A percentile compares a stretch with the other conserved stretches of the same genome.
These are phyloP conservation scores for Globisporangium splendens DNA, from an alignment of 352 stramenopile genomes.

Conservation along the genomic window DNA sequence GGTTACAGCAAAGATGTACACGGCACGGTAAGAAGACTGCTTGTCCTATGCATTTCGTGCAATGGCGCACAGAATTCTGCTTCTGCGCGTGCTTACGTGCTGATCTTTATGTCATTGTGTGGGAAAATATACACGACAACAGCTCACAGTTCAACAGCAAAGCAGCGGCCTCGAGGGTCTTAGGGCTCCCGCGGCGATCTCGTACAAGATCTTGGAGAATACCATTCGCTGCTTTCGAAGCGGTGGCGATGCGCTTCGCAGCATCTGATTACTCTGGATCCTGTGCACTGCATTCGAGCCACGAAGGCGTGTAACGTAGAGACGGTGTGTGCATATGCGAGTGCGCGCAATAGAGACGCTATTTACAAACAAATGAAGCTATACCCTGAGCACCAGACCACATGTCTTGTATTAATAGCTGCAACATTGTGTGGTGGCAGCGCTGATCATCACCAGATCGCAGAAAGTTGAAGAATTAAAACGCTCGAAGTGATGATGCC, in stretches of 20 bases:
- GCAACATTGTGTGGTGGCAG: not conserved
- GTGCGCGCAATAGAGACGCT: not conserved
- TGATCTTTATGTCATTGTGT: not conserved
- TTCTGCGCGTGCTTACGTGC: too few species aligned
- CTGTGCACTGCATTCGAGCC: not conserved
- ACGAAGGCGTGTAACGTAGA: too few species aligned
- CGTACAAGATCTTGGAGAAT: constrained; percentile 75
- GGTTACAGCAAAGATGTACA: constrained; percentile 79
- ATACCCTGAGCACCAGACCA: not conserved
- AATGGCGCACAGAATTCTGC: too few species aligned
- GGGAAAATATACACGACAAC: not conserved
- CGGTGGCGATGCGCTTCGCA: constrained; percentile 26
- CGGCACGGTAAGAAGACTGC: constrained; percentile 40
- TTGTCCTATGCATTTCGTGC: not conserved
- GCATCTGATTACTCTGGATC: not conserved
- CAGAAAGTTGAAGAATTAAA: not conserved
- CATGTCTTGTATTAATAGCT: constrained; percentile 6
- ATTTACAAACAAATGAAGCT: not conserved
- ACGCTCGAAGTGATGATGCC: not conserved
- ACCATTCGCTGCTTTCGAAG: constrained; percentile 55
- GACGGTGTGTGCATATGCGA: not conserved
- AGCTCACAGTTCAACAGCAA: constrained; percentile 46
- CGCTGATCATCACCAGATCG: not conserved
- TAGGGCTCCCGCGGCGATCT: constrained; percentile 25
- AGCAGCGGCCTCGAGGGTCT: constrained; percentile 24